Percentiles rank a stretch among this genome's conserved stretches.
Evolutionary conservation across 2,329 filamentous ascomycete genomes (phyloP).

Genomic region (Incumbomyces delicatus): DNA sequence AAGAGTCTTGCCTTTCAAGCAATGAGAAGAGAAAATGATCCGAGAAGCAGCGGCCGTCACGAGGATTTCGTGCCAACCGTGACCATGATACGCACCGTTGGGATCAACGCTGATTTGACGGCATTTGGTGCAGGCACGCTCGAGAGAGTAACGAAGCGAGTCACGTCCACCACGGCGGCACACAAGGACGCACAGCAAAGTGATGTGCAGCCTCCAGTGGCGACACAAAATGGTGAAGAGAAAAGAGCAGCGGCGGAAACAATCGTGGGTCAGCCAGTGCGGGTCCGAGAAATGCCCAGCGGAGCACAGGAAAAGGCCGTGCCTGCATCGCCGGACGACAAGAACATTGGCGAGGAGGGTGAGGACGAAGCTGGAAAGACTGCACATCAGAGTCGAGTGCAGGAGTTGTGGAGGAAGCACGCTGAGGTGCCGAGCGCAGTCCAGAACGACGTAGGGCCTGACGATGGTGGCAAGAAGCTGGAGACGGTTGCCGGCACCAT

Average conservation of each 20-base stretch:
- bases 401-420: slow-evolving; percentile 4
- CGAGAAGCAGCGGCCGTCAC: background rate
- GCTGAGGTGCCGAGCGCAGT: background rate
- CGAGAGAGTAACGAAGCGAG: background rate
- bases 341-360: background rate
- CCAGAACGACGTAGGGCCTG: background rate
- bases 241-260: background rate
- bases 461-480: background rate
- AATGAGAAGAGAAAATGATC: background rate
- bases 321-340: background rate
- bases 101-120: background rate
- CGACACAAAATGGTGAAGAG: background rate
- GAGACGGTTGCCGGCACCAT: background rate
- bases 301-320: background rate
- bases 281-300: background rate
- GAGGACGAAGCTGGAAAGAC: background rate
- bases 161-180: background rate
- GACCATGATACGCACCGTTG: background rate
- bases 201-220: background rate
- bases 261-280: background rate
- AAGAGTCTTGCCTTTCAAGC: background rate
- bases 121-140: background rate
- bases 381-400: background rate
- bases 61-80: background rate
- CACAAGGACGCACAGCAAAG: background rate